These are phyloP conservation scores for Syzygium oleosum DNA, from an alignment of 345 rosid species.

Conservation along the genomic window DNA sequence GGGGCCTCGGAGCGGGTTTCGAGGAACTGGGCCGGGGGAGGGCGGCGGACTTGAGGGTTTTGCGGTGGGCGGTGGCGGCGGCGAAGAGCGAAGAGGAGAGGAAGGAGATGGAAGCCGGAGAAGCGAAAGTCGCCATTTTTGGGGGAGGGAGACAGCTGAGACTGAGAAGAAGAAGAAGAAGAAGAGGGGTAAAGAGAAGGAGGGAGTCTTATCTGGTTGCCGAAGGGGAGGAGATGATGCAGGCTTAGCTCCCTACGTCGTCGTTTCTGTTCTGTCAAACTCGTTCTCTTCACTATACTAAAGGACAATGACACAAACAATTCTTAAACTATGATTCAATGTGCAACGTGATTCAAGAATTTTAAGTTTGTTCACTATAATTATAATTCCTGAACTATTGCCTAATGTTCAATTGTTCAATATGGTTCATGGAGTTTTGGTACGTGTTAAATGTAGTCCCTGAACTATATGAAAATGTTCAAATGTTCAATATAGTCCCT, in stretches of 20 bases:
- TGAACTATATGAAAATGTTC: too few relatives aligned
- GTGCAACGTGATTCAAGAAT: too few relatives aligned
- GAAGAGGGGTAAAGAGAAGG: not conserved
- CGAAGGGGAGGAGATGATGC: not conserved
- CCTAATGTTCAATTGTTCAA: too few relatives aligned
- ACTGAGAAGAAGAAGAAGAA: not conserved
- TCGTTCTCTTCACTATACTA: not conserved
- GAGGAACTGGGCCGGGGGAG: not conserved
- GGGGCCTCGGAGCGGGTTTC: slow-evolving; percentile 12
- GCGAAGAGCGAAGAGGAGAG: slow-evolving; percentile 40
- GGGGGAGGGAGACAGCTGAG: not conserved
- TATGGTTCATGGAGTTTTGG: fast-evolving
- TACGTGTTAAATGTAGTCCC: too few relatives aligned
- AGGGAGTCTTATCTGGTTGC: not conserved
- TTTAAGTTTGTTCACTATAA: too few relatives aligned
- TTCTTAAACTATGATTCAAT: too few relatives aligned
- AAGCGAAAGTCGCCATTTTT: slow-evolving; percentile 40
- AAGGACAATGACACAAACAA: too few relatives aligned
- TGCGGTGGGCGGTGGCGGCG: slow-evolving; percentile 22
- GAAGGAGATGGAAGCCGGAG: slow-evolving; percentile 41
- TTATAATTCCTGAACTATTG: too few relatives aligned
- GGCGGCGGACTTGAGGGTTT: not conserved
- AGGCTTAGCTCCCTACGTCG: not conserved
- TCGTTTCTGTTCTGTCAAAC: not conserved
- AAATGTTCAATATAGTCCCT: too few relatives aligned